Evolutionary conservation across 140 eudicot genomes (phyloP).

Genomic region (Oenanthe javanica): DNA sequence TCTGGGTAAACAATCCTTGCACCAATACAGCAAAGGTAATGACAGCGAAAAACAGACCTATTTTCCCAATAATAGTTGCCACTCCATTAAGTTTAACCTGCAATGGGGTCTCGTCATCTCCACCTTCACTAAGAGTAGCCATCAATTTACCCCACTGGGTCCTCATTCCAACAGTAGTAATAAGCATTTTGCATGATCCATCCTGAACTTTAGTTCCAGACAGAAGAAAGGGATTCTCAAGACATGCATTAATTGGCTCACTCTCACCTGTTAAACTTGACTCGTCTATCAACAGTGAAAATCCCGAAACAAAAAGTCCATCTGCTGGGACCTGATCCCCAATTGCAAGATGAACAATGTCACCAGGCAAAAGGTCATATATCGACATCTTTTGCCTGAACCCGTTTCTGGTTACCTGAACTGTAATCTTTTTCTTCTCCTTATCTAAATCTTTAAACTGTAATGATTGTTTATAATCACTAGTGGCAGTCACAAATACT

Average conservation of each 20-base stretch:
- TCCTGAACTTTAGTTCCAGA: slow-evolving; percentile 97
- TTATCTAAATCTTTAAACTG: slow-evolving; percentile 91
- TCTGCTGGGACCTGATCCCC: slow-evolving; percentile 99
- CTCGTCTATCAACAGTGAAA: slow-evolving; percentile 65
- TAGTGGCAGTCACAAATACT: slow-evolving; percentile 89
- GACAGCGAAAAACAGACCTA: slow-evolving; percentile 86
- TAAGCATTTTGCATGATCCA: slow-evolving; percentile 85
- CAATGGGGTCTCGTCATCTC: slow-evolving; percentile 93
- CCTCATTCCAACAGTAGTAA: slow-evolving; percentile 96
- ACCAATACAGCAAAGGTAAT: slow-evolving; percentile 86
- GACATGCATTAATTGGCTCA: slow-evolving; percentile 57
- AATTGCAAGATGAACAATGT: slow-evolving; percentile 85
- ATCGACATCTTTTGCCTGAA: slow-evolving; percentile 86
- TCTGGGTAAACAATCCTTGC: slow-evolving; percentile 53
- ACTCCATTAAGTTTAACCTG: slow-evolving; percentile 95
- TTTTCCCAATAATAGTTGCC: slow-evolving; percentile 92
- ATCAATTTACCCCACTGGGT: slow-evolving; percentile 96
- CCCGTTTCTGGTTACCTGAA: slow-evolving; percentile 83
- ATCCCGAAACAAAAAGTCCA: slow-evolving; percentile 82
- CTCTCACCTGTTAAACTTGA: slow-evolving; percentile 96
- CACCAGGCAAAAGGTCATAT: slow-evolving; percentile 80
- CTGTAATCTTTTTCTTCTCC: slow-evolving; percentile 79
- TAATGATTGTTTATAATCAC: slow-evolving; percentile 87
- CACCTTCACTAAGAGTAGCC: slow-evolving; percentile 95
- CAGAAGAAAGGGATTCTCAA: slow-evolving; percentile 60